These are phyloP conservation scores for Pythium guiyangense DNA, from an alignment of 352 stramenopile species.

Conservation along the genomic window DNA sequence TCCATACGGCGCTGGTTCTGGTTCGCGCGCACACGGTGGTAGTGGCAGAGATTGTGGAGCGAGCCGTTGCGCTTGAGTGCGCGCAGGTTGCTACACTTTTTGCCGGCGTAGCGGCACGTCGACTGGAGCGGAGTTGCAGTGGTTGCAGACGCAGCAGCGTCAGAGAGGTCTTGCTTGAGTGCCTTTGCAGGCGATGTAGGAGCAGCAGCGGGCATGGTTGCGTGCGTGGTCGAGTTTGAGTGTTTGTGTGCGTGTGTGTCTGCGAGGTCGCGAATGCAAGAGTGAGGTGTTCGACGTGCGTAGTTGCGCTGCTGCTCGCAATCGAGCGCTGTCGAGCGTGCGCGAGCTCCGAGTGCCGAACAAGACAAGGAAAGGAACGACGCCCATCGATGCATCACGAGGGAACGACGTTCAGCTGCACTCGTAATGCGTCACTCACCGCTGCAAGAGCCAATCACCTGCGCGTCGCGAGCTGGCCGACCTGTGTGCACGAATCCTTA, in stretches of 20 bases:
- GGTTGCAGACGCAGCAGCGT: not conserved
- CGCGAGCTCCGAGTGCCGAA: too few relatives aligned
- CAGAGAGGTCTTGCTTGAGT: not conserved
- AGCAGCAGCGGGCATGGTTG: not conserved
- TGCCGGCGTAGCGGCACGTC: slow-evolving; percentile 12
- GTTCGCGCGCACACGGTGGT: slow-evolving; percentile 9
- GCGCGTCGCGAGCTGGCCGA: too few relatives aligned
- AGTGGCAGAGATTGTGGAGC: slow-evolving; percentile 14
- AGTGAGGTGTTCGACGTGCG: not conserved
- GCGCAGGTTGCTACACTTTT: slow-evolving; percentile 8
- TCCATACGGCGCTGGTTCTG: slow-evolving; percentile 16
- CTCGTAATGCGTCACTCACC: too few relatives aligned
- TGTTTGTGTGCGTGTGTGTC: not conserved
- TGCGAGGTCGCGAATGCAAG: not conserved
- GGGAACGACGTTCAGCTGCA: too few relatives aligned
- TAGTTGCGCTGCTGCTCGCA: not conserved
- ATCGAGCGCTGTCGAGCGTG: too few relatives aligned
- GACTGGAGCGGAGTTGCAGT: not conserved
- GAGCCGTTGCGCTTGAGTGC: slow-evolving; percentile 9
- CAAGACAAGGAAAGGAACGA: too few relatives aligned
- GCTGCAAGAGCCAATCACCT: too few relatives aligned
- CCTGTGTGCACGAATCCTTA: too few relatives aligned
- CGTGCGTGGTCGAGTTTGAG: not conserved
- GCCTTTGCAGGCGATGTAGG: too few relatives aligned
- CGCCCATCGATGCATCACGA: too few relatives aligned